Evolutionary conservation across 345 rosid species (phyloP), one percentile per base, ranked within the genome.

Genomic region (Salix udensis): DNA sequence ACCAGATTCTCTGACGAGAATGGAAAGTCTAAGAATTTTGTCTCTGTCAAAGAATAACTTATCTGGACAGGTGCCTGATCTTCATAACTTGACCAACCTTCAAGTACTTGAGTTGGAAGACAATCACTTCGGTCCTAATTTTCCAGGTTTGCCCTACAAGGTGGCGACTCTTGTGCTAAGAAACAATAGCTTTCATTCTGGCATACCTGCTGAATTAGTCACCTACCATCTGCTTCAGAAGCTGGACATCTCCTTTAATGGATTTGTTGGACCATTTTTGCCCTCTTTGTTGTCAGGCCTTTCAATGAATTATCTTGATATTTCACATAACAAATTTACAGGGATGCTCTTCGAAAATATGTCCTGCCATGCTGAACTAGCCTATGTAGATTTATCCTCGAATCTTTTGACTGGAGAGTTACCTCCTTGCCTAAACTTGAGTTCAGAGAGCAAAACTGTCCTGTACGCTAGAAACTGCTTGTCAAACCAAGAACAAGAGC

Each of bases 191-290:
- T 90, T 90, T 70, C 71, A 65, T 61, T 85, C 72, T 40, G 88
- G 86, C 16, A 46, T 90, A 11, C 91, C 94, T 11, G 40, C 24
- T 53, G 84, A 86, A 39, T 65, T 87, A 28, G 70, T 48, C 52
- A 79, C 82, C 14, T 86, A 34, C 72, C 37, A 84, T 72, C 88
- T 85, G 71, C 94, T 90, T 60, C 83, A 90, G 28, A 87, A 77
- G 83, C 82, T 90, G 11, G 94, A 90, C 65, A 79, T 86, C n/a
- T 90, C 94, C 7, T 71, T 86, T 16, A 90, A 90, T 69, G 82
- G 81, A 62, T 85, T 90, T 70, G 86, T 84, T 2, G 94, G 91
- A 34, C 92, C 89, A 2, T 82, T 90, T 65, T 50, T 75, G 34
- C 84, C 90, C 28, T 83, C 86, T 10, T 30, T 90, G 23, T 67